phyloP scores from a whole-genome alignment of 2,329 filamentous ascomycete species.

The Colletotrichum cordylinicola region DNA sequence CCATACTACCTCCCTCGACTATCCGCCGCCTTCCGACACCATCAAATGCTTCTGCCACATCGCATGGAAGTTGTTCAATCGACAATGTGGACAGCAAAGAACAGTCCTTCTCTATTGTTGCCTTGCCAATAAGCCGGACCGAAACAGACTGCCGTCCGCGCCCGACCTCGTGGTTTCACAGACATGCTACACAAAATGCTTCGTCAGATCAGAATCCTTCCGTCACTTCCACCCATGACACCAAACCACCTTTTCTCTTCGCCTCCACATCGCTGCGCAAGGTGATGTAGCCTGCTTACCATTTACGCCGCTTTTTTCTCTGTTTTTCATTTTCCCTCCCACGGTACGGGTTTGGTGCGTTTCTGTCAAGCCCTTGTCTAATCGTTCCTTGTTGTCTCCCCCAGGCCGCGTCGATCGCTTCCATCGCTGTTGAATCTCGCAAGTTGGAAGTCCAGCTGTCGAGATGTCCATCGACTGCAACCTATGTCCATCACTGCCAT shows the following conservation, averaged over 20 bases:
- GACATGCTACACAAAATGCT: neutral
- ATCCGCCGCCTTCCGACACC: neutral
- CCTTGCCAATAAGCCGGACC: neutral
- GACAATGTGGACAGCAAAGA: neutral
- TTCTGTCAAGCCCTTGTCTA: neutral
- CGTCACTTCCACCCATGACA: neutral
- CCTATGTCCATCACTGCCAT: neutral
- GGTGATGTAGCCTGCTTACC: neutral
- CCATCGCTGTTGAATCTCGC: neutral
- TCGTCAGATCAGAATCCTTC: slow-evolving; percentile 11
- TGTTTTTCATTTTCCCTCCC: neutral
- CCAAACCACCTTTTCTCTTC: neutral
- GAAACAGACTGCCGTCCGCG: neutral
- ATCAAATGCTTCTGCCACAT: neutral
- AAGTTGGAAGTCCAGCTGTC: neutral
- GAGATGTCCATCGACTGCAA: neutral
- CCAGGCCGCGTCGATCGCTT: neutral
- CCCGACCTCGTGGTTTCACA: neutral
- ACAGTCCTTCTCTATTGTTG: neutral
- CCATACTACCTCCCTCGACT: neutral
- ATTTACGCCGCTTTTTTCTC: neutral
- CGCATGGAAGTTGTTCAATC: neutral
- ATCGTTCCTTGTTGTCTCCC: neutral
- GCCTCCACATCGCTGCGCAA: neutral
- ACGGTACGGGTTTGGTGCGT: neutral